Percentiles rank a stretch among this genome's conserved stretches.
Conservation (phyloP, 495 filamentous ascomycete genomes). For the Podospora comata region DNA sequence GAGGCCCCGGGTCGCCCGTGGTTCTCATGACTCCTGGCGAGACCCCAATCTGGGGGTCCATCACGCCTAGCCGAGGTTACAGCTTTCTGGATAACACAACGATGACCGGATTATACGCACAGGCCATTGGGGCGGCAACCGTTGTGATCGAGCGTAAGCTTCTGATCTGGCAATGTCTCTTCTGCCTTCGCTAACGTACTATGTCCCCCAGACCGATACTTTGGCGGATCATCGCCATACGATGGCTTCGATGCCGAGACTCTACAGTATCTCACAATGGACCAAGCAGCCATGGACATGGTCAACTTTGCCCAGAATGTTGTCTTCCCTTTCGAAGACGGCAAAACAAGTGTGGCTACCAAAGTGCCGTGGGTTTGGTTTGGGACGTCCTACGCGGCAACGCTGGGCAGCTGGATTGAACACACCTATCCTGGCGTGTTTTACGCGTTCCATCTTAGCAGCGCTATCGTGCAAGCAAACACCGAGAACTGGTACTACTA, state of each 20-base stretch:
- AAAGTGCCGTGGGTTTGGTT: constrained; percentile 61
- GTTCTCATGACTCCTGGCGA: constrained; percentile 60
- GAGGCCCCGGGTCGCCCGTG: constrained; percentile 29
- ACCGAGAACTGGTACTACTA: constrained; percentile 66
- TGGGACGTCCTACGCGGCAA: constrained; percentile 63
- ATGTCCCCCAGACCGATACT: constrained; percentile 50
- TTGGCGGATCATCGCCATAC: constrained; percentile 60
- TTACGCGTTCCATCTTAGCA: constrained; percentile 63
- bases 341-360: constrained; percentile 48
- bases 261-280: constrained; percentile 58
- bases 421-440: constrained; percentile 59
- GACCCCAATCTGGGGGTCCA: constrained; percentile 44
- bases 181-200: not conserved
- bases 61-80: constrained; percentile 21
- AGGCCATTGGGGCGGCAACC: constrained; percentile 56
- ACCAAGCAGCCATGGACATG: constrained; percentile 58
- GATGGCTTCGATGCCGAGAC: constrained; percentile 52
- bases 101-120: constrained; percentile 49
- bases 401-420: constrained; percentile 60
- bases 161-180: not conserved
- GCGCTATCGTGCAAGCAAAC: constrained; percentile 59
- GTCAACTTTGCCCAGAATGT: constrained; percentile 61
- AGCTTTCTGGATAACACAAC: constrained; percentile 52
- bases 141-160: constrained; percentile 55
- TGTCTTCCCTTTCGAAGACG: constrained; percentile 53